A percentile compares a stretch with the other conserved stretches of the same genome.
phyloP scores from a whole-genome alignment of 2,329 filamentous ascomycete genomes.

The Penicillium polonicum region DNA sequence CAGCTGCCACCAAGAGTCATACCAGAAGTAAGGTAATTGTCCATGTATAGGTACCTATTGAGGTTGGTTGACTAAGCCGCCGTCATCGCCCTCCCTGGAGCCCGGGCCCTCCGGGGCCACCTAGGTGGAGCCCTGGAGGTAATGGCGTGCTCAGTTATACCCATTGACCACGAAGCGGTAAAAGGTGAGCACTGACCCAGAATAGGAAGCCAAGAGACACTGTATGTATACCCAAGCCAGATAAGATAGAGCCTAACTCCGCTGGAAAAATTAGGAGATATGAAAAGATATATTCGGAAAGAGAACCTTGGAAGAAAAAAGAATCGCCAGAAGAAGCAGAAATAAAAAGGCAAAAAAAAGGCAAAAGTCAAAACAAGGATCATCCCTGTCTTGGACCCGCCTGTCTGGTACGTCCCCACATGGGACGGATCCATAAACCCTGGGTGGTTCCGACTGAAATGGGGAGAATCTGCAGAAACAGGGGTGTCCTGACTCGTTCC shows the following conservation, averaged over 20 bases:
- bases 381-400: not conserved
- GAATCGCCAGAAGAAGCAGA: not conserved
- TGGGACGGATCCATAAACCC: not conserved
- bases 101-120: not conserved
- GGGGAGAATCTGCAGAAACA: not conserved
- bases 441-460: not conserved
- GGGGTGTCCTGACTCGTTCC: not conserved
- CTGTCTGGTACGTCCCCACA: conserved; percentile 2
- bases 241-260: not conserved
- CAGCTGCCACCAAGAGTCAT: not conserved
- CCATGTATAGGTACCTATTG: too few relatives aligned
- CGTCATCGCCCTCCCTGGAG: not conserved
- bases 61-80: not conserved
- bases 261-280: not conserved
- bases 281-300: not conserved
- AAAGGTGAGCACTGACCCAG: not conserved
- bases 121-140: not conserved
- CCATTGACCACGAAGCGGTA: not conserved
- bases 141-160: not conserved
- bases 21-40: not conserved
- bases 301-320: not conserved
- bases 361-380: not conserved
- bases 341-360: not conserved
- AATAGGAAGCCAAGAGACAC: not conserved
- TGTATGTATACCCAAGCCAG: not conserved